A percentile compares a stretch with the other conserved stretches of the same genome.
Conservation (phyloP, 257 asterid species). For the Oldenlandia corymbosa region DNA sequence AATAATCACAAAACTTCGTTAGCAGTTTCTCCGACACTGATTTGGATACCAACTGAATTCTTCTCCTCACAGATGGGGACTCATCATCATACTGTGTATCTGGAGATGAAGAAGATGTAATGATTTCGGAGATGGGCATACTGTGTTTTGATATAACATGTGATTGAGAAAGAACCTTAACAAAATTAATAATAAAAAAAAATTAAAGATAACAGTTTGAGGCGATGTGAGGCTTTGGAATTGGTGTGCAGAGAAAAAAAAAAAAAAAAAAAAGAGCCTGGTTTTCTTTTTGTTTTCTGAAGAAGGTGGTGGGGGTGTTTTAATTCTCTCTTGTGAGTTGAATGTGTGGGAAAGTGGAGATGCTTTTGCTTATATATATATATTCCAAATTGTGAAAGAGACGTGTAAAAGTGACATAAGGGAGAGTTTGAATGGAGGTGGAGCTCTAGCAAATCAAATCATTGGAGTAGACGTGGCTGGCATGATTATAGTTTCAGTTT, state of each 20-base stretch:
- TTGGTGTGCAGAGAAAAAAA: conserved; percentile 15
- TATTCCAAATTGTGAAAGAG: conserved; percentile 28
- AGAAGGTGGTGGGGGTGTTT: not conserved
- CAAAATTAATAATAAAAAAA: no score
- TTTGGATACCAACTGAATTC: conserved; percentile 61
- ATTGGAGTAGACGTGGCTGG: conserved; percentile 37
- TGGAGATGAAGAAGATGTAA: conserved; percentile 36
- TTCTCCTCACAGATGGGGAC: no score
- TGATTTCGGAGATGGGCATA: conserved; percentile 43
- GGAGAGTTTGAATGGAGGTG: no score
- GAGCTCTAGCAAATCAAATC: no score
- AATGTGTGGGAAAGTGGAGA: conserved; percentile 5
- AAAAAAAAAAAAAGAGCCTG: not conserved
- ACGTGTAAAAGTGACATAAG: conserved; percentile 16
- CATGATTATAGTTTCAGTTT: conserved; percentile 22
- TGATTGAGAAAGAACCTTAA: conserved; percentile 14
- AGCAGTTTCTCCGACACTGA: conserved; percentile 66
- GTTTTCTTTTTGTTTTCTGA: not conserved
- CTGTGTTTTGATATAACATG: conserved; percentile 11
- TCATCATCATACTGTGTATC: not conserved
- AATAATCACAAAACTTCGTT: conserved; percentile 52
- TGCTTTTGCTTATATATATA: no score
- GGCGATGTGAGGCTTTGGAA: conserved; percentile 13
- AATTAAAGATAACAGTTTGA: not conserved
- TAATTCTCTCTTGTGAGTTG: conserved; percentile 2